phyloP scores from a whole-genome alignment of 208 protist species.

The Paratrypanosoma confusum region DNA sequence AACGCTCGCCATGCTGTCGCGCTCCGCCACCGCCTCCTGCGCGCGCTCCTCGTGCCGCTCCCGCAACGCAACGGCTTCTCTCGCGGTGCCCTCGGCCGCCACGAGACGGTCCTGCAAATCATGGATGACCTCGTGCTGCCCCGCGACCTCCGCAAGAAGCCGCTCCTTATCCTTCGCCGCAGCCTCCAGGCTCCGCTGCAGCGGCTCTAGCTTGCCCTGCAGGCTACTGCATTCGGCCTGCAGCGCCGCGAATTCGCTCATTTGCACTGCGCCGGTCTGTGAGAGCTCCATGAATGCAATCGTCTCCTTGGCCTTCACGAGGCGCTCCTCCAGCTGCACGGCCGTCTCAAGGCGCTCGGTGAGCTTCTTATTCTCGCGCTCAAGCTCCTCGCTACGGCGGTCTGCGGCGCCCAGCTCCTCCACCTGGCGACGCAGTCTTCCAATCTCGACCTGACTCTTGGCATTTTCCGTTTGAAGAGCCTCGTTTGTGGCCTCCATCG shows the following conservation, averaged over 20 bases:
- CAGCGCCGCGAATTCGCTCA: conserved; percentile 72
- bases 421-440: conserved; percentile 30
- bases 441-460: conserved; percentile 31
- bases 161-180: conserved; percentile 51
- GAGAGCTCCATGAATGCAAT: conserved; percentile 82
- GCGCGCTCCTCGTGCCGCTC: conserved; percentile 46
- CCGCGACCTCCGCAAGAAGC: conserved; percentile 40
- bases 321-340: conserved; percentile 50
- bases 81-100: conserved; percentile 41
- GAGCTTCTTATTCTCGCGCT: conserved; percentile 35
- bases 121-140: conserved; percentile 39
- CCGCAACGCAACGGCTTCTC: conserved; percentile 40
- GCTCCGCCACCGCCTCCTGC: conserved; percentile 27
- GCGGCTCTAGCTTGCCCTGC: conserved; percentile 49
- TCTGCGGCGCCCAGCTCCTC: conserved; percentile 34
- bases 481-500: conserved; percentile 21
- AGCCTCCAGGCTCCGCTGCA: conserved; percentile 58
- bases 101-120: conserved; percentile 56
- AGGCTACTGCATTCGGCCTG: conserved; percentile 63
- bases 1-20: conserved; percentile 43
- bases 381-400: conserved; percentile 26
- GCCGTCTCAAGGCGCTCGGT: conserved; percentile 44
- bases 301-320: conserved; percentile 81
- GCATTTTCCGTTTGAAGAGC: conserved; percentile 31
- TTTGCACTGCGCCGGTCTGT: conserved; percentile 61